Base-by-base conservation (phyloP, 1,139 yeast genomes). In the Sugiyamaella xylanicola region DNA sequence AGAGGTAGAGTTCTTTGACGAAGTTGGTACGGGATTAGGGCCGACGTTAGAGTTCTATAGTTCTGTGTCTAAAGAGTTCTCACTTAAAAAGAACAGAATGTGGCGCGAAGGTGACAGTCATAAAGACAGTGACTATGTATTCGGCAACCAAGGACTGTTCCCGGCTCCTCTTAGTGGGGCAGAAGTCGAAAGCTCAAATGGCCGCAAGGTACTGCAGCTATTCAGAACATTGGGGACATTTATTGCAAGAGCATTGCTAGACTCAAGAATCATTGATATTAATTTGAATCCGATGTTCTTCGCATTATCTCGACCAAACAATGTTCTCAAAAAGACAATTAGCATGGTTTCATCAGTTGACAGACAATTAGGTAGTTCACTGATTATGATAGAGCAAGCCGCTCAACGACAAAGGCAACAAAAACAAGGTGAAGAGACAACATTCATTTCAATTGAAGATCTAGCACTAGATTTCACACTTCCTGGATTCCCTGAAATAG, bases 1-100 rank as follows among this genome's bases (percentile, higher is more conserved):
- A 47, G 98, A 93, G 65, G 85, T 93, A 57, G 97, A 92, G 68
- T 93, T 87, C 66, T 85, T 81, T 62, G 92, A 87, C 64, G 99
- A 93, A 68, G 97, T 81, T n/a, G 99, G 99, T 11, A 86, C 97
- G 0, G 99, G 99, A 0, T 74, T 91, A 51, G 99, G 99, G 0
- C 99, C 99, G 1, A 93, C 99, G 0, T 76, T 92, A 59, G 99
- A 93, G 70, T 93, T 93, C 67, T 93, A 90, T 68, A 84, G 97
- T 0, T 76, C 80, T 13, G 93, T 89, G 3, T 90, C 97, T 0
- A 82, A 77, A 59, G 93, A 86, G 59, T 90, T 88, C 67, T 76
- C 87, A 1, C 78, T 74, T 59, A 79, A 77, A 55, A 78, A 77
- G 51, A 72, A 86, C 55, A 72, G 72, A 16, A 74, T 93, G 72